Evolutionary conservation across 768 basidiomycete species (phyloP).

Genomic region (Pisolithus tinctorius): DNA sequence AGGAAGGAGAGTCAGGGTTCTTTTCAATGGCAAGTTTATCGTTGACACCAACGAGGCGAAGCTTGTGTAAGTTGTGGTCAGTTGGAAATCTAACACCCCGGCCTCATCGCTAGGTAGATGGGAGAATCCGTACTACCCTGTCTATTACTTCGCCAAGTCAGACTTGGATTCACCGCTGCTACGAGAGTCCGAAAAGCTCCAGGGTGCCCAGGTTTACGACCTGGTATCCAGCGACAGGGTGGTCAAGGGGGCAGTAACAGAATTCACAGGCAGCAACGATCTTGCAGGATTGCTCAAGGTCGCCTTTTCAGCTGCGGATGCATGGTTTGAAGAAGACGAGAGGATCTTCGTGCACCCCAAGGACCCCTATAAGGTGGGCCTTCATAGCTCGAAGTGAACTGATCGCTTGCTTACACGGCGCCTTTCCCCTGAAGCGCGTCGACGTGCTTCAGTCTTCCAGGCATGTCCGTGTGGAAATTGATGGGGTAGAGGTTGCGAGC

Average conservation of each 20-base stretch:
- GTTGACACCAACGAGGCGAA: conserved; percentile 53
- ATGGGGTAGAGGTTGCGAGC: conserved; percentile 58
- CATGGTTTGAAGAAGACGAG: conserved; percentile 69
- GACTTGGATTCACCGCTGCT: conserved; percentile 42
- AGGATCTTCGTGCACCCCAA: conserved; percentile 54
- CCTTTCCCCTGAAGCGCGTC: conserved; percentile 38
- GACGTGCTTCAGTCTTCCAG: conserved; percentile 57
- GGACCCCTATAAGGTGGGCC: conserved; percentile 59
- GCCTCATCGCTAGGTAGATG: conserved; percentile 33
- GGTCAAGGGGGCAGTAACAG: conserved; percentile 34
- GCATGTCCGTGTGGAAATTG: conserved; percentile 52
- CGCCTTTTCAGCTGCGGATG: conserved; percentile 43
- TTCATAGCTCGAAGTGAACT: not conserved
- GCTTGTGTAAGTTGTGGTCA: conserved; percentile 42
- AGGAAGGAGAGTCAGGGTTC: conserved; percentile 45
- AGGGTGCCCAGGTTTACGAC: conserved; percentile 35
- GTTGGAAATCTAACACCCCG: not conserved
- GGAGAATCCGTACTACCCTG: conserved; percentile 47
- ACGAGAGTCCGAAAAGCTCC: conserved; percentile 20
- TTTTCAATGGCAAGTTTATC: conserved; percentile 44
- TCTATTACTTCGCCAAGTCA: conserved; percentile 44
- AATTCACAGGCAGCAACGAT: conserved; percentile 29
- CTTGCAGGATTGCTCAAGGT: conserved; percentile 45
- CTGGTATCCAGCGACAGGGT: conserved; percentile 35
- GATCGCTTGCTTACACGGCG: not conserved